Base-by-base conservation (phyloP, 768 basidiomycete genomes). In the Psilocybe tampanensis region DNA sequence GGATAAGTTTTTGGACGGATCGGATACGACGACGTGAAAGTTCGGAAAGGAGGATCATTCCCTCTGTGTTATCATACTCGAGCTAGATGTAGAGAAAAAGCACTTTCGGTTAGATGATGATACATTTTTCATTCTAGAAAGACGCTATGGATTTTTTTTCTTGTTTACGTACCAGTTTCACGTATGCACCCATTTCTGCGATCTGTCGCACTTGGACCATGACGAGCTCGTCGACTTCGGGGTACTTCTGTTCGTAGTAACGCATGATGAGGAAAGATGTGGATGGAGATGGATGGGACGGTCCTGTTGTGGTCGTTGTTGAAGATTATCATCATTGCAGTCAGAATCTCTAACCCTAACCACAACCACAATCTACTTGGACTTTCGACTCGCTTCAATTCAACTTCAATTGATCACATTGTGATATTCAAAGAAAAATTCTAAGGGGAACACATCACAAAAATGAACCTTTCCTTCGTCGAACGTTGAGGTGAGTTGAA, bases 201-300 rank as follows among this genome's bases (percentile, higher is more conserved):
- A 99, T 99, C 77, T 97, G 94, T 72, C 93, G 92, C 61, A 99
- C 97, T 70, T 98, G 95, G 12, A 99, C 97, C 96, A 98, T 98
- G 74, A 98, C 97, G 50, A 98, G 88, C 72, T 97, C 93, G 71
- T 99, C 96, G 60, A 97, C 93, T 74, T 98, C 92, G 23, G 95
- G 95, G 70, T 95, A 97, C 65, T 88, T 86, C 68, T 90, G 91
- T 71, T 93, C 88, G 74, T 96, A 97, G 75, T 94, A 98, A 36
- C 95, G 86, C 94, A 95, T 47, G 54, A 52, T 36, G 29, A 21
- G 19, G n/a, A 29, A 29, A 29, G 32, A 22, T 32, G 43, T 43
- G 42, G 49, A 51, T 29, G 45, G 33, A 36, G 43, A 23, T 44
- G 49, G 43, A 22, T 22, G 23, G 45, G 19, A 51, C 19, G n/a